Conservation (phyloP, 2,329 filamentous ascomycete genomes). For the Xylariaceae sp. region DNA sequence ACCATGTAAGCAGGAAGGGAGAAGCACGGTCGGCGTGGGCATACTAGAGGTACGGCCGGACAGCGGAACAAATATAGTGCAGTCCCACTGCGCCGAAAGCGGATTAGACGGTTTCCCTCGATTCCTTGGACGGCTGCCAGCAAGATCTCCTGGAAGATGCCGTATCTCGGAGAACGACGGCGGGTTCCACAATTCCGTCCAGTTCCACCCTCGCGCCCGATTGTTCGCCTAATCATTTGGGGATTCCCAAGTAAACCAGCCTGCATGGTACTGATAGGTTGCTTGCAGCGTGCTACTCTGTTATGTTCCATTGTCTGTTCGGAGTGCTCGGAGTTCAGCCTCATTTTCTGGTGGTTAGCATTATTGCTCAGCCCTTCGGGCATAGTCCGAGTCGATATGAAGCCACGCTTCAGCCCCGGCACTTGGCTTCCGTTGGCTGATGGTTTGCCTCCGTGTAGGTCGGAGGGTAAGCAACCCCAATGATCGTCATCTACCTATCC, state of each 20-base stretch:
- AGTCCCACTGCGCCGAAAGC: not conserved
- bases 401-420: no score
- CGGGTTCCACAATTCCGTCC: not conserved
- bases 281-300: no score
- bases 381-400: not conserved
- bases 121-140: not conserved
- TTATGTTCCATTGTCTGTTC: not conserved
- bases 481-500: no score
- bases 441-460: not conserved
- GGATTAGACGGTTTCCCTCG: not conserved
- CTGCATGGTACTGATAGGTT: no score
- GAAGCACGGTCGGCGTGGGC: not conserved
- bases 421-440: no score
- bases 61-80: slow-evolving; percentile 5
- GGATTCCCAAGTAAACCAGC: no score
- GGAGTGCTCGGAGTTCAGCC: not conserved
- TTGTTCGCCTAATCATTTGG: no score
- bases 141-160: slow-evolving; percentile 1
- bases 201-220: slow-evolving; percentile 1
- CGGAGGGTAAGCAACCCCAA: not conserved
- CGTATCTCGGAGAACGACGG: slow-evolving; percentile 7
- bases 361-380: not conserved
- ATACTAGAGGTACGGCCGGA: slow-evolving; percentile 10
- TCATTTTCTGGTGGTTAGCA: not conserved
- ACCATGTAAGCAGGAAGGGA: not conserved